Conservation (phyloP, 2,329 filamentous ascomycete species). For the Macroventuria anomochaeta region DNA sequence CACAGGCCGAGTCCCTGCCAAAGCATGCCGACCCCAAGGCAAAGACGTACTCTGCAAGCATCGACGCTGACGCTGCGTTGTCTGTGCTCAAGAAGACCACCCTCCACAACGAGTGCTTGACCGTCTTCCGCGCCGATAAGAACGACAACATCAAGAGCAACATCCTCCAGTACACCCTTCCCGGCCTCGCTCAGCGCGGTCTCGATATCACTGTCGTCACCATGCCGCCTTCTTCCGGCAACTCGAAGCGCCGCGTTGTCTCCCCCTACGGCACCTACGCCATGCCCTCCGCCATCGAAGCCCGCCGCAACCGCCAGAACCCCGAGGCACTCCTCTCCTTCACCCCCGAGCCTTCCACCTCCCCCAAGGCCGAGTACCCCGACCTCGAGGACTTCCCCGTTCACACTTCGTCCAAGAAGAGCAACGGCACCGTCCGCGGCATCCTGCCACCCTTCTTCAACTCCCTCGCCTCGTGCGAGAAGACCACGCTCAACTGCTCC, state of each 20-base stretch:
- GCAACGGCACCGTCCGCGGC: conserved; percentile 51
- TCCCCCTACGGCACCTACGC: conserved; percentile 47
- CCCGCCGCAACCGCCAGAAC: conserved; percentile 36
- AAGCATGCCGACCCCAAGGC: conserved; percentile 34
- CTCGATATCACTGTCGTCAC: conserved; percentile 48
- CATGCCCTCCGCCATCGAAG: conserved; percentile 29
- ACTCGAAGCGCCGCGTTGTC: conserved; percentile 40
- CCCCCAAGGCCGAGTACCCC: conserved; percentile 28
- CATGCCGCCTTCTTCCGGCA: conserved; percentile 40
- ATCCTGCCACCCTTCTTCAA: conserved; percentile 77
- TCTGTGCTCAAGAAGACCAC: conserved; percentile 26
- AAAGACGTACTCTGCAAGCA: conserved; percentile 32
- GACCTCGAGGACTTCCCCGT: conserved; percentile 40
- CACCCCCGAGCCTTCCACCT: conserved; percentile 35
- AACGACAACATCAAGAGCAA: conserved; percentile 23
- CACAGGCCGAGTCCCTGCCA: conserved; percentile 44
- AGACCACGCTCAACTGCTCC: conserved; percentile 78
- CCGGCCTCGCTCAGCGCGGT: conserved; percentile 22
- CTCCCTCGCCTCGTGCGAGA: conserved; percentile 70
- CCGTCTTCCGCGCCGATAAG: conserved; percentile 34
- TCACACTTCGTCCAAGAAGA: conserved; percentile 29
- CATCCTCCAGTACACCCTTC: conserved; percentile 23
- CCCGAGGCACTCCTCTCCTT: conserved; percentile 42
- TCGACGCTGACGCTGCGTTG: conserved; percentile 32
- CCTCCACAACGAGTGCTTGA: conserved; percentile 42